Conservation (phyloP, 2,329 filamentous ascomycete species). For the Calycina herbarum region DNA sequence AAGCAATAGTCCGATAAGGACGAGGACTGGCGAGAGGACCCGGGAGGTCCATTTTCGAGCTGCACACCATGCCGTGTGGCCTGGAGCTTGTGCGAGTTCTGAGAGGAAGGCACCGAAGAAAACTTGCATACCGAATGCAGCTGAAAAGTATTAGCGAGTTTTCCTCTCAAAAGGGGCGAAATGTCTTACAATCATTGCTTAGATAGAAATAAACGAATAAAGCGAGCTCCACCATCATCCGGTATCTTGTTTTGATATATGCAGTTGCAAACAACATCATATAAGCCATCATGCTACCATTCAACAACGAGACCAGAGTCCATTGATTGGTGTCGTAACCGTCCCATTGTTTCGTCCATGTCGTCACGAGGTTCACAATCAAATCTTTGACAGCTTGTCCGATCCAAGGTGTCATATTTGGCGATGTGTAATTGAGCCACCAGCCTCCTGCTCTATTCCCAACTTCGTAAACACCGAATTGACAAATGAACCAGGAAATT, state of each 20-base stretch:
- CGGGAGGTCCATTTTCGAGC: conserved; percentile 45
- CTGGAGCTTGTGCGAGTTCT: conserved; percentile 54
- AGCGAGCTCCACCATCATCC: conserved; percentile 48
- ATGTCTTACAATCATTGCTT: conserved; percentile 33
- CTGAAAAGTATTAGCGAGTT: conserved; percentile 32
- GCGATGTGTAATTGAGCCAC: conserved; percentile 55
- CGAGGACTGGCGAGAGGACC: conserved; percentile 49
- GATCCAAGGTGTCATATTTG: conserved; percentile 43
- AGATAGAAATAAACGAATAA: conserved; percentile 51
- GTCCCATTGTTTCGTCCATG: conserved; percentile 53
- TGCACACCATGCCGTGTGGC: conserved; percentile 48
- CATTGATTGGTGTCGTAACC: conserved; percentile 59
- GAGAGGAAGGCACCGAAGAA: conserved; percentile 63
- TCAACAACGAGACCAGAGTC: conserved; percentile 56
- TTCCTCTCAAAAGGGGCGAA: background rate
- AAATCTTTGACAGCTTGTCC: conserved; percentile 46
- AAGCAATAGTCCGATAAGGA: conserved; percentile 54
- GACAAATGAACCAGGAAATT: conserved; percentile 55
- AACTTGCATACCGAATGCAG: conserved; percentile 57
- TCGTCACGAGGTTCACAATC: conserved; percentile 47
- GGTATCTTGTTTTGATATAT: conserved; percentile 49
- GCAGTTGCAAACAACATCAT: conserved; percentile 52
- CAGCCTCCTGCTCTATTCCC: conserved; percentile 58
- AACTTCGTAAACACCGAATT: conserved; percentile 57
- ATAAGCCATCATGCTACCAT: conserved; percentile 56